These are phyloP conservation scores for Ophiocytium majus DNA, from an alignment of 352 stramenopile species.

Conservation along the genomic window DNA sequence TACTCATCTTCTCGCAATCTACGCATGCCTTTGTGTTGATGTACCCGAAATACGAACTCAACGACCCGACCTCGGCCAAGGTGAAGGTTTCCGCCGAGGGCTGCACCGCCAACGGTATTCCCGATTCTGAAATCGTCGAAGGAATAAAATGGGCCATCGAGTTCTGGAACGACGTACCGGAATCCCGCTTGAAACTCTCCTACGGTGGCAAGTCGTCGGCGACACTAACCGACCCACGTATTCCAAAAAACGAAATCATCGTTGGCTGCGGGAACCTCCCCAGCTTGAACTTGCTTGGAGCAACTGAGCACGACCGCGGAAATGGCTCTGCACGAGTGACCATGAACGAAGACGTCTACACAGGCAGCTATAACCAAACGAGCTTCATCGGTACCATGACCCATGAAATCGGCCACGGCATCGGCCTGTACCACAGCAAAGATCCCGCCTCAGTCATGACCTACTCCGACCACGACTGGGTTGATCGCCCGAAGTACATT, in stretches of 20 bases:
- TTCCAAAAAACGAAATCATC: background rate
- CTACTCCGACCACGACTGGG: background rate
- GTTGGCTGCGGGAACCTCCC: background rate
- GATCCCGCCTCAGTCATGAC: constrained; percentile 9
- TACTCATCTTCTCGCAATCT: background rate
- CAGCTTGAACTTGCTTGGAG: background rate
- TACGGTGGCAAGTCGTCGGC: background rate
- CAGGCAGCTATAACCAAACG: background rate
- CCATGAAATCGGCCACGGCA: background rate
- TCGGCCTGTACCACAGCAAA: background rate
- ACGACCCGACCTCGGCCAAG: background rate
- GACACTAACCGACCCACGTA: background rate
- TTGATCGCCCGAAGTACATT: background rate
- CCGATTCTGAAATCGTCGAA: background rate
- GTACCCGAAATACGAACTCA: background rate
- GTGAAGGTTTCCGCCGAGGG: background rate
- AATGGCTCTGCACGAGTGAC: background rate
- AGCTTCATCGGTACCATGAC: background rate
- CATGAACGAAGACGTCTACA: no score
- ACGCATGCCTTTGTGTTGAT: background rate
- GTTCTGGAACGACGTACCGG: constrained; percentile 1
- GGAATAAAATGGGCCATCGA: background rate
- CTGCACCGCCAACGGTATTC: background rate
- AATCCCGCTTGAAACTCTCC: background rate
- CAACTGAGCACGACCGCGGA: background rate